phyloP scores from a whole-genome alignment of 345 rosid genomes.

The Eucalyptus regnans region DNA sequence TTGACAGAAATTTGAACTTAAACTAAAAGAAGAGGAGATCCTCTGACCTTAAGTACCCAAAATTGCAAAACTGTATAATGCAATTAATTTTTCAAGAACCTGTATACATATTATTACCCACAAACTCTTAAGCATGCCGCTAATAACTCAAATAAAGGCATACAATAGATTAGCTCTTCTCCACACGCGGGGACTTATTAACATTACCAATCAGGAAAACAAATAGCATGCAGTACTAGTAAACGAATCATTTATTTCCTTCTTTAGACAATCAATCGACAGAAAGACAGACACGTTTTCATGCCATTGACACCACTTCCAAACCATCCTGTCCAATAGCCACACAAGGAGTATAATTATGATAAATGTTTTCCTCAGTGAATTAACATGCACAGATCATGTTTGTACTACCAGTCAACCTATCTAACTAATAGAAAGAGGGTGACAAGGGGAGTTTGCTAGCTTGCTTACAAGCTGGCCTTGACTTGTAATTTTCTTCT shows the following conservation, averaged over 20 bases:
- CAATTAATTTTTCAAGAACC: neutral
- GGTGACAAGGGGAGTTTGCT: neutral
- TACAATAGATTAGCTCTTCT: neutral
- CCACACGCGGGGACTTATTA: neutral
- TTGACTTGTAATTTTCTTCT: neutral
- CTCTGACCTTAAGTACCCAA: neutral
- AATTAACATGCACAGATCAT: neutral
- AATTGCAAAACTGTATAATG: neutral
- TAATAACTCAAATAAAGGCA: neutral
- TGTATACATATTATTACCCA: neutral
- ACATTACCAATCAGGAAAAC: neutral
- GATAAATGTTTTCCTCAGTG: neutral
- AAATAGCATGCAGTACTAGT: neutral
- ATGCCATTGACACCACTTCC: neutral
- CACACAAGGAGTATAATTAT: neutral
- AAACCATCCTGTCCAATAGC: neutral
- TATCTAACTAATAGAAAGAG: neutral
- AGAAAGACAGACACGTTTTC: neutral
- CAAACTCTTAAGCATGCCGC: neutral
- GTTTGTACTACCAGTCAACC: neutral
- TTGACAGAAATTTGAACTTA: neutral
- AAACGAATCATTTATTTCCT: neutral
- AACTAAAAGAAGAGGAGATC: neutral
- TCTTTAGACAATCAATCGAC: neutral
- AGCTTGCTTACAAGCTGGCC: neutral